Evolutionary conservation across 2,329 filamentous ascomycete genomes (phyloP), one percentile per base, ranked within the genome.

Genomic region (Lithohypha guttulata): DNA sequence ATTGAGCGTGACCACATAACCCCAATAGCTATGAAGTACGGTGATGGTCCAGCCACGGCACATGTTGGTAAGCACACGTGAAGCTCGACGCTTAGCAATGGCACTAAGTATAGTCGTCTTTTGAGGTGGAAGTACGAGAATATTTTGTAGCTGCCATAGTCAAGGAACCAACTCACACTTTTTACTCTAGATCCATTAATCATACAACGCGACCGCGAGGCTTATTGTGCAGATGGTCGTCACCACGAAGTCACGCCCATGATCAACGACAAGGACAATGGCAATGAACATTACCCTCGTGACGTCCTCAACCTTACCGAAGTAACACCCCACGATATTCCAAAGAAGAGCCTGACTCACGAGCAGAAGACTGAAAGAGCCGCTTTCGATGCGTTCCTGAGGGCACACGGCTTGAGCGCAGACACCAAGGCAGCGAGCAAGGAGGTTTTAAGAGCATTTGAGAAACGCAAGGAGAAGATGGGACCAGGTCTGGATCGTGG

Each of bases 11-110:
- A 51, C 14, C 75, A 79, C 54, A 52, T 79, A n/a, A 54, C 57
- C 14, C 60, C 66, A 13, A 51, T 76, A 29, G 69, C 69, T n/a
- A 72, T 71, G 68, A 60, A 65, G 48, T 59, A 70, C 29, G 75
- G 75, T n/a, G 73, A 78, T 58, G 75, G 75, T 37, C 73, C 73
- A 28, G 62, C 62, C 33, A 64, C 66, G 42, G 66, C 66, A 44
- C 58, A 66, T 51, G 68, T 66, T 60, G 73, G 74, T 78, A 66
- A 71, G 69, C 62, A 42, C 36, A 42, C 15, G n/a, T 36, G 37
- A 22, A 13, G 14, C 13, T 25, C 29, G 26, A 13, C 17, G n/a
- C 11, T 28, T 28, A 14, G 26, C 26, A 28, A 28, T 28, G n/a
- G 26, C 26, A 29, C 26, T n/a, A 29, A n/a, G 5, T 13, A 11